A percentile compares a stretch with the other conserved stretches of the same genome.
Evolutionary conservation across 2,329 filamentous ascomycete species (phyloP).

Genomic region (Aureobasidium uvarum): DNA sequence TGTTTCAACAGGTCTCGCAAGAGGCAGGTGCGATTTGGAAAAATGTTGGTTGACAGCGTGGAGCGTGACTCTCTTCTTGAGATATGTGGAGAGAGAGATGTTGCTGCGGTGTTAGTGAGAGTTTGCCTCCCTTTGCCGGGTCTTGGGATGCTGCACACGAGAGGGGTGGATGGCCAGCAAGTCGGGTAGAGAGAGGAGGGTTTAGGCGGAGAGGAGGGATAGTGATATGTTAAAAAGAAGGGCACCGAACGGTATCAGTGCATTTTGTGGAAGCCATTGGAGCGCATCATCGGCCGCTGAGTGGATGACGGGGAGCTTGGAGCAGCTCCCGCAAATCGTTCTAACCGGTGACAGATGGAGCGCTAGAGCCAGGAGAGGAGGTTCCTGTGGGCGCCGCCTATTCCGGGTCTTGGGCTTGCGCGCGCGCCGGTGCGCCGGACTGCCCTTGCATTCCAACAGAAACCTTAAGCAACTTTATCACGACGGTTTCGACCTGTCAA

Average conservation of each 20-base stretch:
- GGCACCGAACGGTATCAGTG: slow-evolving; percentile 27
- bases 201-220: slow-evolving; percentile 24
- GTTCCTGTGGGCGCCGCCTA: slow-evolving; percentile 27
- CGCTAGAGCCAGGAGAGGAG: slow-evolving; percentile 25
- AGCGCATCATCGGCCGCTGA: slow-evolving; percentile 28
- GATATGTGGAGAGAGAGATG: slow-evolving; percentile 21
- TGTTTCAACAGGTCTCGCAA: slow-evolving; percentile 28
- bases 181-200: slow-evolving; percentile 24
- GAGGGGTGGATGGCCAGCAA: slow-evolving; percentile 8
- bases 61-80: slow-evolving; percentile 24
- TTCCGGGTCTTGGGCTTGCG: slow-evolving; percentile 23
- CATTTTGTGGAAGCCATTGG: slow-evolving; percentile 27
- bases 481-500: slow-evolving; percentile 24
- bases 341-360: slow-evolving; percentile 27
- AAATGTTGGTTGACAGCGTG: slow-evolving; percentile 18
- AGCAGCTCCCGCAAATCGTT: slow-evolving; percentile 27
- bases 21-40: slow-evolving; percentile 10
- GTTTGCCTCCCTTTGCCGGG: slow-evolving; percentile 15
- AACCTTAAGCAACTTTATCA: slow-evolving; percentile 28
- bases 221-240: slow-evolving; percentile 27
- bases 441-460: slow-evolving; percentile 26
- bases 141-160: slow-evolving; percentile 21
- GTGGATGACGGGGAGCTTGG: slow-evolving; percentile 27
- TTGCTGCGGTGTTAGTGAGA: slow-evolving; percentile 4
- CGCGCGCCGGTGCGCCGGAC: slow-evolving; percentile 27